phyloP scores from a whole-genome alignment of 805 yeast species.

The Starmerella bombi region DNA sequence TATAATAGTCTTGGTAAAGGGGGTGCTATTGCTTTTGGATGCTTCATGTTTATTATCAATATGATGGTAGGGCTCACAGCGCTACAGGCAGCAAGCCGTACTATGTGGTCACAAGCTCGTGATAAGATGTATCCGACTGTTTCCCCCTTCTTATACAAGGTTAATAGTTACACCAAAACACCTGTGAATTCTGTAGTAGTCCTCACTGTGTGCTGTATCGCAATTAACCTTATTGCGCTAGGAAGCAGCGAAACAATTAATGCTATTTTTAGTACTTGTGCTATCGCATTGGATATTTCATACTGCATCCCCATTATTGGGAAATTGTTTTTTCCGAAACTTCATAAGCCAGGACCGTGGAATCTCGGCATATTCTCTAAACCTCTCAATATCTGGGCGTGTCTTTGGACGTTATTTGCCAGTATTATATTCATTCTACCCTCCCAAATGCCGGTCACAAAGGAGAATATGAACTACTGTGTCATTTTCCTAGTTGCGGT shows the following conservation, averaged over 20 bases:
- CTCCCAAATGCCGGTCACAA: constrained; percentile 19
- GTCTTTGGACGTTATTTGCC: constrained; percentile 20
- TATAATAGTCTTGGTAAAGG: constrained; percentile 48
- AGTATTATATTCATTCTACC: constrained; percentile 22
- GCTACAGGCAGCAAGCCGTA: constrained; percentile 52
- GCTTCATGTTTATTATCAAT: constrained; percentile 46
- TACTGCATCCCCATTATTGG: constrained; percentile 51
- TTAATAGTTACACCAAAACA: constrained; percentile 40
- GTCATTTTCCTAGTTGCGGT: constrained; percentile 20
- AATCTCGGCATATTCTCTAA: constrained; percentile 37
- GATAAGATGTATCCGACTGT: constrained; percentile 52
- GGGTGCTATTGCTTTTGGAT: constrained; percentile 52
- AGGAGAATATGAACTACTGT: constrained; percentile 23
- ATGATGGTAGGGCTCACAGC: constrained; percentile 53
- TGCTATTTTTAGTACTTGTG: constrained; percentile 61
- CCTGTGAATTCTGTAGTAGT: constrained; percentile 50
- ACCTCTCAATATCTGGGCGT: constrained; percentile 14
- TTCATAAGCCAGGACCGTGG: constrained; percentile 55
- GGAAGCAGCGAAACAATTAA: constrained; percentile 47
- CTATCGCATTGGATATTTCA: constrained; percentile 55
- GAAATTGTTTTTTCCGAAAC: constrained; percentile 42
- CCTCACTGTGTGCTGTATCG: constrained; percentile 37
- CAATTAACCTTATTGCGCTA: constrained; percentile 46
- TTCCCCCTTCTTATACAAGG: constrained; percentile 29
- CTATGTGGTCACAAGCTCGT: constrained; percentile 63